Evolutionary conservation across 1,284 basidiomycete genomes (phyloP).

Genomic region (Chondrostereum purpureum): DNA sequence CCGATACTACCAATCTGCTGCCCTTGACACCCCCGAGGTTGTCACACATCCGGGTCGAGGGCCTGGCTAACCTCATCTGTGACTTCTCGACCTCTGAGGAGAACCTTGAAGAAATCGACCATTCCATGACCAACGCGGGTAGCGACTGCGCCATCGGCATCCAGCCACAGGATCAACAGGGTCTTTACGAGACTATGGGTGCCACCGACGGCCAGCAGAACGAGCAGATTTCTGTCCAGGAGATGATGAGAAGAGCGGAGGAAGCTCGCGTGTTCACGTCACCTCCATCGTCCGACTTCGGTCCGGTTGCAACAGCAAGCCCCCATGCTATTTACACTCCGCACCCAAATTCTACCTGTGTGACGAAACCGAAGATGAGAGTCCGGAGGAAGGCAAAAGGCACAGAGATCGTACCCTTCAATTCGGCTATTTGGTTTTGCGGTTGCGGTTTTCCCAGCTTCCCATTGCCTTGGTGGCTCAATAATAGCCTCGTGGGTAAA

Average conservation of each 20-base stretch:
- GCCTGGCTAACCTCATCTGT: too few relatives aligned
- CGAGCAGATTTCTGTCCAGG: not conserved
- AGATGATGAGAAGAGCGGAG: not conserved
- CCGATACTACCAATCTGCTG: too few relatives aligned
- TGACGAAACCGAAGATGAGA: not conserved
- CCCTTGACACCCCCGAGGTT: too few relatives aligned
- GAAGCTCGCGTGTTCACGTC: not conserved
- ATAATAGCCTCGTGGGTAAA: not conserved
- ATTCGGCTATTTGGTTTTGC: not conserved
- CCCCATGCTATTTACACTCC: not conserved
- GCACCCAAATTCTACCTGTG: not conserved
- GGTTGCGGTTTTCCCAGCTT: not conserved
- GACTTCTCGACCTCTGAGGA: too few relatives aligned
- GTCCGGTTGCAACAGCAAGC: not conserved
- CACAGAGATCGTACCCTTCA: not conserved
- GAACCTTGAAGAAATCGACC: too few relatives aligned
- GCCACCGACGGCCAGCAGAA: not conserved
- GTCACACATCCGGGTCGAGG: too few relatives aligned
- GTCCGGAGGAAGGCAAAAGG: not conserved
- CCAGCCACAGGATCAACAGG: not conserved
- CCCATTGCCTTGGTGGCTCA: not conserved
- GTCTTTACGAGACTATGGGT: not conserved
- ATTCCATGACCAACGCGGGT: too few relatives aligned
- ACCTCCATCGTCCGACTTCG: not conserved
- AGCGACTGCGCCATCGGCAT: too few relatives aligned